Base-by-base conservation (phyloP, 1,284 basidiomycete species). In the Rhodotorula sp. region DNA sequence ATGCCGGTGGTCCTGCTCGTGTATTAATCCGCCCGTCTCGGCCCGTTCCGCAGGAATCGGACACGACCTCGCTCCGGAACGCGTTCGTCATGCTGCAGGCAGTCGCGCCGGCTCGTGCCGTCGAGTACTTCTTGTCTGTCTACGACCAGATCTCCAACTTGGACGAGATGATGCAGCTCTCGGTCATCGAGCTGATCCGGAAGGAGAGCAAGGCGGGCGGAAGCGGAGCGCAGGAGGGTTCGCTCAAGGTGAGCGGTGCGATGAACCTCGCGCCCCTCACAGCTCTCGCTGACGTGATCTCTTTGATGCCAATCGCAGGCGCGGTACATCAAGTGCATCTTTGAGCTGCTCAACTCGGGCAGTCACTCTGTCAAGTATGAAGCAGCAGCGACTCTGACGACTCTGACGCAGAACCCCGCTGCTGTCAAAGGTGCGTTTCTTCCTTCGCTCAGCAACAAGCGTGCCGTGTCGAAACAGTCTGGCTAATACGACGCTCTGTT, bases 321-420 rank as follows among this genome's bases (percentile, higher is more conserved):
- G 53, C 88, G 90, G 76, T 98, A 95, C 84, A 96, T 99, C 79
- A 88, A 93, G 56, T 88, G 87, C 80, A 94, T 99, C 79, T 96
- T 95, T 69, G 94, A 98, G 80, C 86, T 99, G n/a, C 86, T 99
- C 69, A 91, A 91, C 78, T 90, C 91, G 14, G 84, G 91, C 1
- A 95, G 92, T 22, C 91, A 95, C 80, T 91, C 94, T 5, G 95
- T 99, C 78, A 98, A 97, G 81, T 99, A 99, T 79, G 95, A 99
- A 80, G 95, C 96, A 15, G 95, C 96, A 1, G 94, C 91, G 12
- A 97, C 93, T 5, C 86, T 99, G 61, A 98, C 95, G 0, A 90
- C 91, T 3, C 85, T 99, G 60, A 98, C 95, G 0, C 93, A 96
- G 82, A 97, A 96, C 80, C 90, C 95, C 6, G 92, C 93, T 29